Evolutionary conservation across 169 alveolate genomes (phyloP), one percentile per base, ranked within the genome.

Genomic region (Plasmodium fragile): DNA sequence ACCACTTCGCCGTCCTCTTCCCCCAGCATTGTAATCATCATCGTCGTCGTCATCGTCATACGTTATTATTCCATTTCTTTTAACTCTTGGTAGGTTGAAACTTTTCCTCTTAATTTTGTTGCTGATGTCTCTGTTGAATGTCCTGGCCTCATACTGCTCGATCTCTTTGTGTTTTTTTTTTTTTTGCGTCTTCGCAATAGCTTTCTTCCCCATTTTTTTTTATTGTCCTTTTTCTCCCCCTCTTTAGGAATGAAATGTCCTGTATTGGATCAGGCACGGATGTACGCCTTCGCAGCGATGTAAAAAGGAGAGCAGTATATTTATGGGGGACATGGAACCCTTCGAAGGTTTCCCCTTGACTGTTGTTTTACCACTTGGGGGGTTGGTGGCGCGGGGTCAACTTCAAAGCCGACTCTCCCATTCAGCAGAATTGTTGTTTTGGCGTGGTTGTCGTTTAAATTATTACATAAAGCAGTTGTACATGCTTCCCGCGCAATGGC

Each of bases 71-170:
- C 94, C 94, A 71, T 81, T 81, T 69, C 70, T 65, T 2, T 18
- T 80, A 69, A 90, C 82, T 34, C 82, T 72, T 80, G 94, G 94
- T 13, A 90, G 53, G 25, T 30, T 79, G 45, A 90, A 80, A 90
- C 53, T 43, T 79, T 90, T 52, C 45, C 92, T 59, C 18, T 65
- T 81, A 34, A 69, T 41, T 8, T 75, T 73, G 49, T 55, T 11
- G 73, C 73, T 39, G 45, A 78, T 13, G 18, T 89, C 81, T 55
- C 45, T 78, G 36, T 89, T 78, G 49, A 89, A 89, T 2, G 45
- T 89, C 65, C 90, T 53, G 1, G 81, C 16, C 36, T 10, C 89
- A 18, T 22, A 41, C 34, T 78, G 43, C 43, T n/a, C 65, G 36
- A 18, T 30, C 25, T 18, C 90, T 4, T 49, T 52, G 10, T 25